Percentiles rank a stretch among this genome's conserved stretches.
These are phyloP conservation scores for Balakata baccata DNA, from an alignment of 345 rosid genomes.

Conservation along the genomic window DNA sequence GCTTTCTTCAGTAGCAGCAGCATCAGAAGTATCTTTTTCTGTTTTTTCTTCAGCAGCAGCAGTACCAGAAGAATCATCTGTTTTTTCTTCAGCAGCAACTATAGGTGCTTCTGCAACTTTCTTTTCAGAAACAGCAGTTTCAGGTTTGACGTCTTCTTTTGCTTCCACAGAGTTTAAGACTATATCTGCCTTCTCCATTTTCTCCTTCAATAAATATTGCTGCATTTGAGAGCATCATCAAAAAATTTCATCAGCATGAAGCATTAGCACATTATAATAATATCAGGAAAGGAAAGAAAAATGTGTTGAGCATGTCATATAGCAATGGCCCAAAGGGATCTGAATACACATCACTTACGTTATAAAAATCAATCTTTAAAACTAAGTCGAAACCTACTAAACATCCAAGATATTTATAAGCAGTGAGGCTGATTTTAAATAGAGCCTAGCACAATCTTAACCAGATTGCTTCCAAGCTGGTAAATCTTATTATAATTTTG, in stretches of 20 bases:
- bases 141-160: conserved; percentile 45
- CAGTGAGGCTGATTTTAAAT: not conserved
- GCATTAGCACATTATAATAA: conserved; percentile 4
- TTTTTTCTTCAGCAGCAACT: conserved; percentile 33
- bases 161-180: conserved; percentile 48
- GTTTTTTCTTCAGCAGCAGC: conserved; percentile 34
- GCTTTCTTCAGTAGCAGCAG: conserved; percentile 39
- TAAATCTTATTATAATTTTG: not conserved
- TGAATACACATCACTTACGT: not conserved
- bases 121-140: conserved; percentile 42
- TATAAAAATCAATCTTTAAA: too few species aligned
- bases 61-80: conserved; percentile 43
- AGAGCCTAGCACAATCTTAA: not conserved
- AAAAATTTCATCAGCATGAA: conserved; percentile 2
- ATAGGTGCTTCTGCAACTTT: too few species aligned
- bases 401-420: not conserved
- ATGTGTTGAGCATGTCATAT: not conserved
- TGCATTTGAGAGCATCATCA: conserved; percentile 24
- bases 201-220: conserved; percentile 70
- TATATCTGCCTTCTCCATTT: conserved; percentile 49
- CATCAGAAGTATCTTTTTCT: conserved; percentile 34
- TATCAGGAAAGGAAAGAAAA: not conserved
- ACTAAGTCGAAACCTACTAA: not conserved
- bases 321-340: not conserved
- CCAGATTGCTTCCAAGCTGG: not conserved